Evolutionary conservation across 148 eudicot genomes (phyloP), one percentile per base, ranked within the genome.

Genomic region (Chenopodium quinoa): DNA sequence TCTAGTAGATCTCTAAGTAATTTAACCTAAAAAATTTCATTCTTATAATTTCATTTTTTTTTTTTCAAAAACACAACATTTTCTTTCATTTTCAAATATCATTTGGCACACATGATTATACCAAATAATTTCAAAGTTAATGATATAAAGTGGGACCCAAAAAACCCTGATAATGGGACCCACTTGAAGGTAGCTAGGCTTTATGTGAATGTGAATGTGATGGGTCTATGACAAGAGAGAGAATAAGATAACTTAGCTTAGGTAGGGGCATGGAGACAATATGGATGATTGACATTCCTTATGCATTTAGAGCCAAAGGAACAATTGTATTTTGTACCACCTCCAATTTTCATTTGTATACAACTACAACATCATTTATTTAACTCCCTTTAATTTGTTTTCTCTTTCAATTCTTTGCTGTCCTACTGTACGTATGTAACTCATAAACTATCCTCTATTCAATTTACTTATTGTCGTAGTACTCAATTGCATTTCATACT

Each of bases 241-340:
- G 34, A 10, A 13, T 2, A 25, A 19, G 44, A 52, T 40, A 40
- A 40, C 44, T 40, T 40, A 40, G 44, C 44, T 40, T 23, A 37
- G 13, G 83, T 81, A 84, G 83, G 73, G 86, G 83, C 54, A 78
- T 72, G 86, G 83, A 72, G 86, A 81, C 86, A 84, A 81, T 84
- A 52, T 77, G 86, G 84, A 80, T 80, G 83, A 80, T 63, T 52
- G 83, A 80, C 86, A 76, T 72, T 81, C 83, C 83, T 84, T 84
- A 69, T 65, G 86, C 79, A 81, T 37, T 81, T 77, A 54, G 75
- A 65, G 63, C 75, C 86, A 72, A 81, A 84, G 40, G 81, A 84
- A 84, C 83, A 77, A 71, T 81, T 80, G 83, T 80, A 83, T 23
- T 19, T 17, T 23, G 37, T 79, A 75, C 76, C 75, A 52, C 62